Evolutionary conservation across 345 rosid species (phyloP), one percentile per base, ranked within the genome.

Genomic region (Eucalyptus polybractea): DNA sequence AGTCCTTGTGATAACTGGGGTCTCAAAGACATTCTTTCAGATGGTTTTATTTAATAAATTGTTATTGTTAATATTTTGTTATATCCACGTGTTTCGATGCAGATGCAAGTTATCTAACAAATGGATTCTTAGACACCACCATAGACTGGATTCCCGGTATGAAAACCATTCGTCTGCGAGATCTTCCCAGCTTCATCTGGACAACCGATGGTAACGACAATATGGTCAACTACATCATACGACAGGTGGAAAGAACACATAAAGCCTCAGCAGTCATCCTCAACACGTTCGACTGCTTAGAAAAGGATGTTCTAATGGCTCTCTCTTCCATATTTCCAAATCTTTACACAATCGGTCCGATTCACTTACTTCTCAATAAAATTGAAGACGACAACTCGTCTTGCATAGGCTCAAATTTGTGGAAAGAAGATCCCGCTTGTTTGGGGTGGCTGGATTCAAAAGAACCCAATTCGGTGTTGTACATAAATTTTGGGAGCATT

Each of bases 81-180:
- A 3, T 22, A 60, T 40, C 29, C 5, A 12, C 21, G 45, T 76
- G 29, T 76, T 37, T 40, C 58, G 8, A 19, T 88, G 87, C 91
- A 95, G 95, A 93, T 81, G 92, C 81, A 72, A 91, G 90, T 58
- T 86, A 67, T 58, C 54, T 92, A 10, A 90, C 81, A 29, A 89
- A 93, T 51, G 94, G 93, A 29, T 89, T 87, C 65, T 80, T 94
- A 42, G 93, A 94, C 47, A 93, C 90, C 3, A 89, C 80, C 37
- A 53, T 94, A 9, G 94, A 93, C 29, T 92, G 95, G 96, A 91
- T 94, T 69, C 97, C 95, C 4, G 92, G 92, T 7, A 91, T 95
- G 91, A 88, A 91, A 50, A 89, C 50, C 1, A 90, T 94, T 31
- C 91, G 89, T 27, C 88, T 95, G 10, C 93, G 90, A 54, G 96